Conservation (phyloP, 257 asterid species). For the Solanum virginianum region DNA sequence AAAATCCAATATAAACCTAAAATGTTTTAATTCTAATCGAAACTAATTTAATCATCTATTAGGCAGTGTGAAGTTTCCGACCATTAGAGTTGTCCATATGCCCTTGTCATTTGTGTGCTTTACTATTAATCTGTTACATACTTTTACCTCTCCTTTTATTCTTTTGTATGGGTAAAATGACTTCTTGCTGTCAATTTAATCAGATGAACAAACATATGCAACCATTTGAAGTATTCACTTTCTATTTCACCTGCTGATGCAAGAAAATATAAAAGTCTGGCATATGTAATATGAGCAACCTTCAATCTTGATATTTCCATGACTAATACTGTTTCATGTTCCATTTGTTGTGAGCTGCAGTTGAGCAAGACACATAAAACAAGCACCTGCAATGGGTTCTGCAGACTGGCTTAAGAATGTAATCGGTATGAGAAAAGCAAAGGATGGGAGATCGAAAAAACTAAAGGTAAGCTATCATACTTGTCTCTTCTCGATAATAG, state of each 20-base stretch:
- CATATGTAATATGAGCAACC: neutral
- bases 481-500: neutral
- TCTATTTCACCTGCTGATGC: neutral
- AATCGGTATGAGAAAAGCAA: slow-evolving; percentile 46
- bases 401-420: slow-evolving; percentile 74
- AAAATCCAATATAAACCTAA: neutral
- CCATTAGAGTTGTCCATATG: neutral
- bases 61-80: neutral
- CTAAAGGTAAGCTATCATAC: slow-evolving; percentile 29
- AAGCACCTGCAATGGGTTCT: slow-evolving; percentile 45
- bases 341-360: slow-evolving; percentile 6
- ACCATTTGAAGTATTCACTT: neutral
- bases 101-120: neutral
- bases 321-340: neutral
- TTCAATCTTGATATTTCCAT: neutral
- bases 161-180: neutral
- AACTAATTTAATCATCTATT: neutral
- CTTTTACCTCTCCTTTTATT: neutral
- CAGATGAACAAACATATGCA: neutral
- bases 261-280: neutral
- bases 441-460: slow-evolving; percentile 31
- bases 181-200: neutral
- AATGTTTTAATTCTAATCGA: neutral
- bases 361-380: slow-evolving; percentile 12
- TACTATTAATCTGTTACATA: neutral